Base-by-base conservation (phyloP, 148 eudicot species). In the Vaccinium darrowii region DNA sequence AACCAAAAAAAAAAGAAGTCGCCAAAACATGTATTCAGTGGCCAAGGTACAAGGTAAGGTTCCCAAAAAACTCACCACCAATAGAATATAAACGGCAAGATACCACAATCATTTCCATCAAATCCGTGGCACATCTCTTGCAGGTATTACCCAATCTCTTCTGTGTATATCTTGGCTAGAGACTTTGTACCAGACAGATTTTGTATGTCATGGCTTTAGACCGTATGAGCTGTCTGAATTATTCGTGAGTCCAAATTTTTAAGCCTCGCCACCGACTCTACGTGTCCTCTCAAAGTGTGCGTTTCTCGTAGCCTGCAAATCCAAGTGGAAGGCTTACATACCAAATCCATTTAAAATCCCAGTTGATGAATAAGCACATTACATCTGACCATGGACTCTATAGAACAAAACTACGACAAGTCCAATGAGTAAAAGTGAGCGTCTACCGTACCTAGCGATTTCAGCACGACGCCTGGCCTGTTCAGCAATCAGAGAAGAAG, bases 381-480 rank as follows among this genome's bases (percentile, higher is more conserved):
- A 60, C 72, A 39, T 57, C 30, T 5, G 49, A 60, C 53, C n/a
- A 14, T 63, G 63, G 1, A 10, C 43, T 60, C 18, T 43, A 13
- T 63, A 18, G 25, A 30, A 54, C 23, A 56, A 79, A 30, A 51
- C 30, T 52, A 27, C 6, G 58, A 52, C 13, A 11, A 30, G 39
- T 33, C 39, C 74, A 69, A 43, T 47, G 30, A 27, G 52, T 75
- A 67, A 47, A 18, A 58, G 52, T 60, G 77, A 69, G 67, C 30
- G 47, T n/a, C 51, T 50, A 5, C 0, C 8, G 10, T 82, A 92
- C 94, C 96, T 92, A 62, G 96, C 94, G 39, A 93, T 90, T 86
- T 93, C 96, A 81, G 96, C 96, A 71, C 94, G 92, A n/a, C 90
- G 90, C 79, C 83, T 90, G 86, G 96, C 93, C 84, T 89, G 93